Evolutionary conservation across 1,139 yeast species (phyloP).

Genomic region (Magnusiomyces tetraspermus): DNA sequence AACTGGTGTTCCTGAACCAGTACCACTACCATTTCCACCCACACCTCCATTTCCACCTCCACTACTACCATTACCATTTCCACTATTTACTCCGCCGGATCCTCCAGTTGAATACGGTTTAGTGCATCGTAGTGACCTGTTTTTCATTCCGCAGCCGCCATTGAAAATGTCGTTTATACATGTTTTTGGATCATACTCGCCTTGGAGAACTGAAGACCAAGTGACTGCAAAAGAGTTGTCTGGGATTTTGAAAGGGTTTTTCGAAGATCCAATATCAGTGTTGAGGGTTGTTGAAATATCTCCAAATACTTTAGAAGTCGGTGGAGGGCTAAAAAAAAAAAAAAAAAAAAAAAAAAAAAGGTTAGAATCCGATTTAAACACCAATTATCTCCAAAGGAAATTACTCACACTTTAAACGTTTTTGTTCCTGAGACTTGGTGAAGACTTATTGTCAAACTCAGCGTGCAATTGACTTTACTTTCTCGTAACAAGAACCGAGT

Average conservation of each 20-base stretch:
- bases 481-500: constrained; percentile 62
- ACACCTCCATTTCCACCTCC: too few relatives aligned
- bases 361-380: background rate
- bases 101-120: background rate
- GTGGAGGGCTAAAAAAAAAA: background rate
- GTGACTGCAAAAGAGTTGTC: background rate
- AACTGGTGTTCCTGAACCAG: background rate
- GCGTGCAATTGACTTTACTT: constrained; percentile 72
- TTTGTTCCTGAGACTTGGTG: constrained; percentile 39
- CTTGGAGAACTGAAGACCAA: constrained; percentile 11
- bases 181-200: constrained; percentile 50
- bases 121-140: background rate
- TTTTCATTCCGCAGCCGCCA: constrained; percentile 53
- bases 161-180: constrained; percentile 67
- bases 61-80: too few relatives aligned
- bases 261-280: background rate
- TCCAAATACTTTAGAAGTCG: constrained; percentile 14
- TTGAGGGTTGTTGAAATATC: constrained; percentile 6
- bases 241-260: background rate
- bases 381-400: background rate
- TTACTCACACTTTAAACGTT: constrained; percentile 26
- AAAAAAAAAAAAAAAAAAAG: too few relatives aligned
- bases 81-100: background rate
- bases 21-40: too few relatives aligned
- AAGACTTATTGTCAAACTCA: constrained; percentile 43